phyloP scores from a whole-genome alignment of 768 basidiomycete genomes.

The Tylopilus sp. region DNA sequence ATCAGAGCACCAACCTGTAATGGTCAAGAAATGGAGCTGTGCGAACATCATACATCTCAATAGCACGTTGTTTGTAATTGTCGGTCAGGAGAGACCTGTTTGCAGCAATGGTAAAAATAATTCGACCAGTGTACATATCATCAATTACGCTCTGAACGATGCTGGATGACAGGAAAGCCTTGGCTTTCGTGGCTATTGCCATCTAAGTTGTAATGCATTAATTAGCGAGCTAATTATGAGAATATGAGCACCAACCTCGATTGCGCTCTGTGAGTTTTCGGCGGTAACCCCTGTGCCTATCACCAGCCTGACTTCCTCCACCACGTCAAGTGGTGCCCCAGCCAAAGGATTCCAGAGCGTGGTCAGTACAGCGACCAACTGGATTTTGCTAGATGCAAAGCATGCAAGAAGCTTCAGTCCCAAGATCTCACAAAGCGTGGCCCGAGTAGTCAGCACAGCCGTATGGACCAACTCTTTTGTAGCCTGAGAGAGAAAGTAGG shows the following conservation, averaged over 20 bases:
- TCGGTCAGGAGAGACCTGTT: slow-evolving; percentile 81
- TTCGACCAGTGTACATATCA: slow-evolving; percentile 80
- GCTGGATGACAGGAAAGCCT: slow-evolving; percentile 77
- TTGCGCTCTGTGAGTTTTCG: slow-evolving; percentile 72
- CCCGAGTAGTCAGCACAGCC: slow-evolving; percentile 65
- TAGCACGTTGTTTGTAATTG: slow-evolving; percentile 79
- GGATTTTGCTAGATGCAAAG: slow-evolving; percentile 73
- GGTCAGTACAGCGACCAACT: slow-evolving; percentile 72
- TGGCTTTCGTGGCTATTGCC: slow-evolving; percentile 83
- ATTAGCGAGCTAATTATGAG: neutral
- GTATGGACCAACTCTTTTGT: slow-evolving; percentile 75
- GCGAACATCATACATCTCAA: slow-evolving; percentile 66
- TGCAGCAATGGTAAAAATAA: slow-evolving; percentile 60
- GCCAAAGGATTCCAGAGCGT: slow-evolving; percentile 83
- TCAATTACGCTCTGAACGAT: slow-evolving; percentile 85
- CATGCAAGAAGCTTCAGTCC: slow-evolving; percentile 81
- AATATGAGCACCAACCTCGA: slow-evolving; percentile 62
- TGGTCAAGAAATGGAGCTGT: slow-evolving; percentile 78
- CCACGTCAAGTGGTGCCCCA: slow-evolving; percentile 63
- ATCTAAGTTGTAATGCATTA: slow-evolving; percentile 45
- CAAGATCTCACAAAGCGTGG: slow-evolving; percentile 81
- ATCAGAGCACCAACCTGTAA: slow-evolving; percentile 51
- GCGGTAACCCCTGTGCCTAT: slow-evolving; percentile 53
- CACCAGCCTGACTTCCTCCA: slow-evolving; percentile 60
- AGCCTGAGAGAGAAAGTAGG: slow-evolving; percentile 71